phyloP scores from a whole-genome alignment of 2,329 filamentous ascomycete species.

The Venturia aucupariae region DNA sequence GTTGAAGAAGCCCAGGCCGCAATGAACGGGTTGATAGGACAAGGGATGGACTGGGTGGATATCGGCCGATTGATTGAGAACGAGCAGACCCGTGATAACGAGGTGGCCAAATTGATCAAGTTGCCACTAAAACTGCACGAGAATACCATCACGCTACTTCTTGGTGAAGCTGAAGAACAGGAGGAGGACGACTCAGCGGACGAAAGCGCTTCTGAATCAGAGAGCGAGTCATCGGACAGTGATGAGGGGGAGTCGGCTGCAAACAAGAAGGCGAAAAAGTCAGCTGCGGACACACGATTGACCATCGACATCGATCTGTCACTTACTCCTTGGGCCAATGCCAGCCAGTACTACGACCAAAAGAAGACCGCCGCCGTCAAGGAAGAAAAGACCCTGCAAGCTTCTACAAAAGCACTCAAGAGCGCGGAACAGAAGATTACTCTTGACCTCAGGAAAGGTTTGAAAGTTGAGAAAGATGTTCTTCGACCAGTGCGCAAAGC shows the following conservation, averaged over 20 bases:
- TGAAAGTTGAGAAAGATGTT: constrained; percentile 87
- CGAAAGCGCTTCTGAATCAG: constrained; percentile 53
- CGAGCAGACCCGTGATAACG: constrained; percentile 71
- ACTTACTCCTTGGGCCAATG: constrained; percentile 79
- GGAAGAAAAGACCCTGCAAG: constrained; percentile 74
- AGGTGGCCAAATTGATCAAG: constrained; percentile 79
- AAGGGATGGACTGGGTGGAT: constrained; percentile 97
- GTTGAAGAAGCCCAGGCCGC: constrained; percentile 90
- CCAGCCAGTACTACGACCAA: constrained; percentile 84
- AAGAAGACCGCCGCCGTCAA: constrained; percentile 77
- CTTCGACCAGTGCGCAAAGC: constrained; percentile 73
- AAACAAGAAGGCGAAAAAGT: constrained; percentile 19
- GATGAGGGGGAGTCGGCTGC: constrained; percentile 37
- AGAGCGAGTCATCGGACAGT: constrained; percentile 53
- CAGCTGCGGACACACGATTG: constrained; percentile 38
- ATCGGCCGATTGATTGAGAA: constrained; percentile 81
- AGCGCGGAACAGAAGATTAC: constrained; percentile 83
- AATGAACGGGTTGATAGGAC: constrained; percentile 80
- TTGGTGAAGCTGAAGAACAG: constrained; percentile 61
- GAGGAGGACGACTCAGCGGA: constrained; percentile 50
- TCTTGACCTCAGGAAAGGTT: constrained; percentile 72
- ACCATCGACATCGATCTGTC: constrained; percentile 77
- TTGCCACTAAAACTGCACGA: constrained; percentile 84
- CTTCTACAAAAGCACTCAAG: constrained; percentile 74
- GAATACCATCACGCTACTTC: constrained; percentile 71